phyloP scores from a whole-genome alignment of 257 asterid species.

The Solanum sitiens region DNA sequence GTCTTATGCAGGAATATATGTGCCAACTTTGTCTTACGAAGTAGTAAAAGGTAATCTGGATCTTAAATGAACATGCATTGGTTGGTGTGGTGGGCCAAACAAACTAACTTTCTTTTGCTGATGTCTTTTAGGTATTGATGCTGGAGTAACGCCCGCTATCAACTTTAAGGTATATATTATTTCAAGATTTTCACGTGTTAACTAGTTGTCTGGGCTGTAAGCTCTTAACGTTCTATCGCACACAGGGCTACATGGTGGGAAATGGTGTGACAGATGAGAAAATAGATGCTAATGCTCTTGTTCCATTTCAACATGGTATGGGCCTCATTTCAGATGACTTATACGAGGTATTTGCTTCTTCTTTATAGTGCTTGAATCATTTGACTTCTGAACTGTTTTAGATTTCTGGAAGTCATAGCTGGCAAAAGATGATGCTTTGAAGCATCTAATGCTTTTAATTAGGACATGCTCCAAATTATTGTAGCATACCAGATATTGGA shows the following conservation, averaged over 20 bases:
- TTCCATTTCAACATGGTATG: conserved; percentile 95
- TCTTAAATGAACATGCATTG: background rate
- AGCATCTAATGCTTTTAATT: background rate
- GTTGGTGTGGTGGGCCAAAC: background rate
- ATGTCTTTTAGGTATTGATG: conserved; percentile 50
- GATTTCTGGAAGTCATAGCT: background rate
- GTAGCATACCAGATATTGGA: background rate
- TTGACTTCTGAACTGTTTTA: background rate
- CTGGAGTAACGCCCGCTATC: conserved; percentile 53
- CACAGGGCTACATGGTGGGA: conserved; percentile 99
- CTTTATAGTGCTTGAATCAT: background rate
- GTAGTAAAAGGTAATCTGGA: conserved; percentile 55
- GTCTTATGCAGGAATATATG: conserved; percentile 91
- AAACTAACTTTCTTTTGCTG: background rate
- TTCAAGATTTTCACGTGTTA: background rate
- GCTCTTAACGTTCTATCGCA: conserved; percentile 1
- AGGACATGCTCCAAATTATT: background rate
- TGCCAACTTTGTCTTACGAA: conserved; percentile 85
- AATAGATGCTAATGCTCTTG: conserved; percentile 83
- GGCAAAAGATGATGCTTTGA: background rate
- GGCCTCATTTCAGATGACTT: conserved; percentile 88
- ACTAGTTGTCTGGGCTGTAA: background rate
- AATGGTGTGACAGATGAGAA: conserved; percentile 75
- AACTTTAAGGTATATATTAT: conserved; percentile 66
- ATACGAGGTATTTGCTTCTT: conserved; percentile 39